Conservation (phyloP, 176 grass and related monocot species). For the Dactylis glomerata region DNA sequence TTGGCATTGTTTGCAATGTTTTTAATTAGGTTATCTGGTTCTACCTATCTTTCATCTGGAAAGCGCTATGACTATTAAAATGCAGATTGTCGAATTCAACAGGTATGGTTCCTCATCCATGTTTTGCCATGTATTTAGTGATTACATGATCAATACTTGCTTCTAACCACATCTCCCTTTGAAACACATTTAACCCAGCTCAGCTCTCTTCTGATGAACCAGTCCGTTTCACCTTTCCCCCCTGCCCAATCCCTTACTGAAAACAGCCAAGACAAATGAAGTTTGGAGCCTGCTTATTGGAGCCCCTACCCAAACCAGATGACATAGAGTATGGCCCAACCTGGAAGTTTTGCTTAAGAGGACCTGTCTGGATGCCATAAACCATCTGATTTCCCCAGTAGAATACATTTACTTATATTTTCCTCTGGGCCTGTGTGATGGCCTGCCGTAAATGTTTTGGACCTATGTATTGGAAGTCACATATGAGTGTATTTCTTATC, state of each 20-base stretch:
- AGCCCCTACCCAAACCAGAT: constrained; percentile 71
- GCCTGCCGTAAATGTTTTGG: constrained; percentile 39
- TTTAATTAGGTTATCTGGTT: constrained; percentile 54
- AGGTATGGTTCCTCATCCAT: constrained; percentile 43
- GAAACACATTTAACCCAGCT: constrained; percentile 53
- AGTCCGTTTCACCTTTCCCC: constrained; percentile 52
- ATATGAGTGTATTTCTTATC: constrained; percentile 42
- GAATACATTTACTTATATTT: constrained; percentile 47
- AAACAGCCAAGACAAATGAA: constrained; percentile 70
- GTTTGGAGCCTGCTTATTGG: constrained; percentile 68
- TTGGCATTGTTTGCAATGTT: constrained; percentile 8
- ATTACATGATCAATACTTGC: constrained; percentile 28
- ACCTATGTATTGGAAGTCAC: constrained; percentile 51
- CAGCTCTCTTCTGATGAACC: constrained; percentile 58
- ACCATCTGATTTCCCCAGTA: constrained; percentile 41
- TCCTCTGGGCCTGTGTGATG: constrained; percentile 49
- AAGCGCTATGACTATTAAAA: constrained; percentile 70
- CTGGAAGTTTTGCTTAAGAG: constrained; percentile 61
- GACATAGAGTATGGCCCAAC: constrained; percentile 60
- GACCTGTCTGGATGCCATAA: constrained; percentile 42
- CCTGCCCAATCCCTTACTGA: constrained; percentile 34
- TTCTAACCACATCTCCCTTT: constrained; percentile 37
- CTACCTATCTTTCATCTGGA: constrained; percentile 53
- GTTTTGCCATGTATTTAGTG: constrained; percentile 35
- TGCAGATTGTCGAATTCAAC: constrained; percentile 29